phyloP scores from a whole-genome alignment of 768 basidiomycete species.

The Russula sp. region DNA sequence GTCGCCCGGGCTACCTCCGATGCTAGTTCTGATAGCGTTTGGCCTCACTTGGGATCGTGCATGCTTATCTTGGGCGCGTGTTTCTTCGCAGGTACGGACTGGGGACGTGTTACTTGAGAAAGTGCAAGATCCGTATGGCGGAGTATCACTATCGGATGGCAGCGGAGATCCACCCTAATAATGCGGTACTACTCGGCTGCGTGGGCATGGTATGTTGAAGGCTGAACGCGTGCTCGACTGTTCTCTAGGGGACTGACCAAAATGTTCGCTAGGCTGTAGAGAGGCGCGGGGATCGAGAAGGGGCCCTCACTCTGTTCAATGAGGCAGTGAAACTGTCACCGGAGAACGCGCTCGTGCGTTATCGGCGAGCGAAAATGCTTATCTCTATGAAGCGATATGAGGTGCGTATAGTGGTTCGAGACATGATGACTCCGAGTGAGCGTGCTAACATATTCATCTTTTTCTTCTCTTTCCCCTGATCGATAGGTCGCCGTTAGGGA shows the following conservation, averaged over 20 bases:
- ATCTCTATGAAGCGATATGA: constrained; percentile 78
- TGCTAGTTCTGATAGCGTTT: constrained; percentile 14
- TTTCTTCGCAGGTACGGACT: constrained; percentile 82
- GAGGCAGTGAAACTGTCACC: constrained; percentile 73
- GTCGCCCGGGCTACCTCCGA: constrained; percentile 30
- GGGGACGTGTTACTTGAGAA: constrained; percentile 91
- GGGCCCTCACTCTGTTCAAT: constrained; percentile 76
- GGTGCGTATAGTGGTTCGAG: constrained; percentile 43
- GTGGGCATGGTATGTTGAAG: constrained; percentile 80
- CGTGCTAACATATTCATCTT: constrained; percentile 23
- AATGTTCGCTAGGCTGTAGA: constrained; percentile 65
- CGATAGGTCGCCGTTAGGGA: constrained; percentile 72
- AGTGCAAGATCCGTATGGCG: constrained; percentile 87
- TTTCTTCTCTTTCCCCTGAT: background rate
- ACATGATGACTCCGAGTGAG: constrained; percentile 19
- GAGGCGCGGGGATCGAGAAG: constrained; percentile 68
- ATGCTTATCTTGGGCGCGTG: constrained; percentile 22
- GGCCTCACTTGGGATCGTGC: background rate
- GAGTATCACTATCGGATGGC: constrained; percentile 97
- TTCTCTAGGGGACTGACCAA: constrained; percentile 18
- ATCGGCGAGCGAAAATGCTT: constrained; percentile 88
- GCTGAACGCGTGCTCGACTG: constrained; percentile 9
- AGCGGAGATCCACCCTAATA: constrained; percentile 85
- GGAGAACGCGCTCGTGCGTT: constrained; percentile 88
- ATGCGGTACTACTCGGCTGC: constrained; percentile 93